phyloP scores from a whole-genome alignment of 495 filamentous ascomycete genomes.

The Viridothelium virens region DNA sequence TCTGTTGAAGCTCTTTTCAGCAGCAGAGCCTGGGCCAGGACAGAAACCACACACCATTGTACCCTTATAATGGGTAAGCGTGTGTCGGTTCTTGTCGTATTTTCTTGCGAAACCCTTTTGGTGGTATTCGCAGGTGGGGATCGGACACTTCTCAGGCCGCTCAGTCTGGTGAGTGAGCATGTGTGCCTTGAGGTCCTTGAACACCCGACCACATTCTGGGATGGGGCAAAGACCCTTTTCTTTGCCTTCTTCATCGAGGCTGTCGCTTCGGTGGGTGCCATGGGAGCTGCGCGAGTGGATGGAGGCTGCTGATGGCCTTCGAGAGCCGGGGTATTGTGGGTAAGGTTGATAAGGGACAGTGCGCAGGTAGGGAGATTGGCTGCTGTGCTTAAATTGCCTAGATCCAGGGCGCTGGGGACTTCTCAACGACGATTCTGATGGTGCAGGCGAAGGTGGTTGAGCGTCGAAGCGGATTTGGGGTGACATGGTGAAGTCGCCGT shows the following conservation, averaged over 20 bases:
- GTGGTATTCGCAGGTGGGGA: constrained; percentile 89
- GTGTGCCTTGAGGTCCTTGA: constrained; percentile 91
- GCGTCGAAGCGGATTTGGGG: constrained; percentile 25
- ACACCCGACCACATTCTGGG: constrained; percentile 78
- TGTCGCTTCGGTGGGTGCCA: constrained; percentile 46
- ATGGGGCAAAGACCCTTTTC: constrained; percentile 71
- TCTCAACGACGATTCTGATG: constrained; percentile 12
- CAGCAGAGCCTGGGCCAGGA: constrained; percentile 79
- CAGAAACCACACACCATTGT: constrained; percentile 99
- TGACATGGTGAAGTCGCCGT: constrained; percentile 27
- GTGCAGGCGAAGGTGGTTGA: constrained; percentile 29
- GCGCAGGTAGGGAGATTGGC: constrained; percentile 40
- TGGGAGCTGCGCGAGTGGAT: constrained; percentile 49
- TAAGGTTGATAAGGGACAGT: constrained; percentile 33
- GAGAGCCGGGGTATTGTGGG: constrained; percentile 38
- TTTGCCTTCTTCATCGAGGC: constrained; percentile 52
- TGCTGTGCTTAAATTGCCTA: constrained; percentile 21
- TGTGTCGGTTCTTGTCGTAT: constrained; percentile 99
- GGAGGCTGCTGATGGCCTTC: constrained; percentile 50
- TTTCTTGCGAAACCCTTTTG: constrained; percentile 93
- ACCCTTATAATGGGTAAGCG: constrained; percentile 96
- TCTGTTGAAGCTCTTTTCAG: constrained; percentile 97
- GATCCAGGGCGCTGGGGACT: constrained; percentile 30
- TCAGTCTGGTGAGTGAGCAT: constrained; percentile 94
- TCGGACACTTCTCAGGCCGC: constrained; percentile 93